A percentile compares a stretch with the other conserved stretches of the same genome.
phyloP scores from a whole-genome alignment of 495 filamentous ascomycete species.

The Penicillium bialowiezense region DNA sequence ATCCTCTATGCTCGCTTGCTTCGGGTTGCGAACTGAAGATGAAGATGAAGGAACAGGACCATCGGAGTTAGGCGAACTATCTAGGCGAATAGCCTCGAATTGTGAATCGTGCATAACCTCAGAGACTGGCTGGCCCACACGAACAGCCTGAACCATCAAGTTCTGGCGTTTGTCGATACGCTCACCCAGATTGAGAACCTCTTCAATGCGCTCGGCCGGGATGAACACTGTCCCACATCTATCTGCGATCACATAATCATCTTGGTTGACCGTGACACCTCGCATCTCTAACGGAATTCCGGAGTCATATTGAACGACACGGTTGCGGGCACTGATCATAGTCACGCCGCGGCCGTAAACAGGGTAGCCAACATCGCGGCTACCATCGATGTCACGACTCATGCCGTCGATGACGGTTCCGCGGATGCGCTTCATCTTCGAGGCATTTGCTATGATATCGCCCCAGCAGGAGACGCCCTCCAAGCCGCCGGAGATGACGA shows the following conservation, averaged over 20 bases:
- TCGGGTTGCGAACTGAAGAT: slow-evolving; percentile 4
- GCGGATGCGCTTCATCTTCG: slow-evolving; percentile 14
- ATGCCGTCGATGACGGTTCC: slow-evolving; percentile 26
- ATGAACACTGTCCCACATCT: slow-evolving; percentile 18
- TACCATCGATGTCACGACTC: slow-evolving; percentile 22
- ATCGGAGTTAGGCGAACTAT: background rate
- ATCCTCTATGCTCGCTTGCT: slow-evolving; percentile 11
- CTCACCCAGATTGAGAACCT: slow-evolving; percentile 13
- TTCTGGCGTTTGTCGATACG: slow-evolving; percentile 15
- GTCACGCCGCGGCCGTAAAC: slow-evolving; percentile 22
- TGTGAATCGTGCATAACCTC: slow-evolving; percentile 23
- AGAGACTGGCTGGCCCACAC: slow-evolving; percentile 12
- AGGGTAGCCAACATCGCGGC: slow-evolving; percentile 12
- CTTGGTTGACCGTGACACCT: slow-evolving; percentile 16
- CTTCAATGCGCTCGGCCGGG: slow-evolving; percentile 13
- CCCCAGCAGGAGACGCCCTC: slow-evolving; percentile 21
- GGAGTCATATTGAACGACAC: slow-evolving; percentile 13
- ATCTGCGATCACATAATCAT: slow-evolving; percentile 24
- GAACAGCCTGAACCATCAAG: slow-evolving; percentile 15
- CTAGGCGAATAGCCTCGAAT: slow-evolving; percentile 14
- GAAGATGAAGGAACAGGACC: too few relatives aligned
- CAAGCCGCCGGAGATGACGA: slow-evolving; percentile 17
- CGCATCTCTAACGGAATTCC: slow-evolving; percentile 13
- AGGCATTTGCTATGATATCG: slow-evolving; percentile 23
- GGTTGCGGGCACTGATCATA: slow-evolving; percentile 20